phyloP scores from a whole-genome alignment of 2,329 filamentous ascomycete species.

The Cryphonectria japonica region DNA sequence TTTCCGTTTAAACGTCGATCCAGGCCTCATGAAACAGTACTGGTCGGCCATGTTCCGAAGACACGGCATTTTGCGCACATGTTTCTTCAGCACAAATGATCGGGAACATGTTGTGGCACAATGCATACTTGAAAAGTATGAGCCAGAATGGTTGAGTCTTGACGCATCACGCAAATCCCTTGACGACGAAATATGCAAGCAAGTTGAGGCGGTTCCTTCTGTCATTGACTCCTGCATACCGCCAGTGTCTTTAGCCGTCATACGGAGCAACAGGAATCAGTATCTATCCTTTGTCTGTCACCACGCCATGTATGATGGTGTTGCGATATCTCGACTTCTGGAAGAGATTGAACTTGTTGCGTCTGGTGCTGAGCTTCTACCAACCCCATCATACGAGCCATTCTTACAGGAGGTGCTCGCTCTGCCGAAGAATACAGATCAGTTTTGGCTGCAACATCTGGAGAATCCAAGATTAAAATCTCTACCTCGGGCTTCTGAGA shows the following conservation, averaged over 20 bases:
- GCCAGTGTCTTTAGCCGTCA: constrained; percentile 50
- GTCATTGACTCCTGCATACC: constrained; percentile 50
- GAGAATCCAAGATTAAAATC: constrained; percentile 47
- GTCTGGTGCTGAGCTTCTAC: constrained; percentile 48
- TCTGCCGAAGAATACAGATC: constrained; percentile 52
- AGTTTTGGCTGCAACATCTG: constrained; percentile 69
- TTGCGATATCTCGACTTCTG: constrained; percentile 72
- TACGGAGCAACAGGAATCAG: constrained; percentile 37
- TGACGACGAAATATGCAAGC: constrained; percentile 43
- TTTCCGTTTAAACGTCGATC: constrained; percentile 59
- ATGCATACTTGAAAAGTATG: constrained; percentile 61
- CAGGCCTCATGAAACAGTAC: constrained; percentile 54
- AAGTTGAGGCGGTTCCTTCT: constrained; percentile 44
- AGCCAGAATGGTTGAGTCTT: constrained; percentile 46
- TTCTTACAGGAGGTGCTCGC: constrained; percentile 66
- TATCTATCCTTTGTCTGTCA: constrained; percentile 64
- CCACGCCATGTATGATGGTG: constrained; percentile 86
- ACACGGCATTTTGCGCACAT: constrained; percentile 79
- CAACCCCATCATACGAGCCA: constrained; percentile 58
- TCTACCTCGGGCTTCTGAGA: constrained; percentile 6
- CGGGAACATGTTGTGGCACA: constrained; percentile 69
- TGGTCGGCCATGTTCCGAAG: constrained; percentile 68
- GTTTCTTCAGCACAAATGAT: constrained; percentile 69
- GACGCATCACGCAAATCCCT: constrained; percentile 37
- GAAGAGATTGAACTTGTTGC: constrained; percentile 69